A percentile compares a stretch with the other conserved stretches of the same genome.
Conservation (phyloP, 2,329 filamentous ascomycete genomes). For the Talaromyces amestolkiae region DNA sequence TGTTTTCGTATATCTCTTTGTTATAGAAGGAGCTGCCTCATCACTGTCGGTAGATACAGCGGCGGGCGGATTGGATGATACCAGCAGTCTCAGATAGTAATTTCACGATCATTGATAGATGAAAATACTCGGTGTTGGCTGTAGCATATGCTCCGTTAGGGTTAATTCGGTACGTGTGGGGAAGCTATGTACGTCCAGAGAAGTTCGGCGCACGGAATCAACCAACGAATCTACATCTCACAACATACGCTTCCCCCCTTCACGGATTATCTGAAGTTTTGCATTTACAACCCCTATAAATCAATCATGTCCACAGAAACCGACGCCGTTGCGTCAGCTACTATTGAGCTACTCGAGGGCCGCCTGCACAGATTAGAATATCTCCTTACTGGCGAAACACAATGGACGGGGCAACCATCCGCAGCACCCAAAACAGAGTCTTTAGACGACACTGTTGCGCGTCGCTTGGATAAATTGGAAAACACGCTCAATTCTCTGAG, state of each 20-base stretch:
- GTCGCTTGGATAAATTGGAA: constrained; percentile 40
- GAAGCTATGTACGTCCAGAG: neutral
- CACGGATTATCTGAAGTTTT: neutral
- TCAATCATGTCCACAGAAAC: constrained; percentile 33
- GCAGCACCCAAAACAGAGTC: constrained; percentile 34
- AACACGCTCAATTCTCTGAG: constrained; percentile 39
- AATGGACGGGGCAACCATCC: constrained; percentile 41
- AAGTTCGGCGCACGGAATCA: neutral
- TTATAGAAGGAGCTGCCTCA: too few relatives aligned
- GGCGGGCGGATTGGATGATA: constrained; percentile 1
- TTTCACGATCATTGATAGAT: neutral
- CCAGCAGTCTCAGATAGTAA: neutral
- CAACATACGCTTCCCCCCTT: neutral
- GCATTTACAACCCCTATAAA: constrained; percentile 7
- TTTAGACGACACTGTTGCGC: constrained; percentile 39
- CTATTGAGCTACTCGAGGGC: constrained; percentile 44
- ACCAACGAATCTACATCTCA: neutral
- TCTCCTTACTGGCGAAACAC: constrained; percentile 42
- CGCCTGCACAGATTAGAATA: constrained; percentile 46
- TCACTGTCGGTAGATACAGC: neutral
- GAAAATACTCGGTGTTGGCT: neutral
- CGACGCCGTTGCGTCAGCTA: constrained; percentile 38
- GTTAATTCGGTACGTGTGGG: neutral
- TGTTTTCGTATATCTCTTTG: neutral
- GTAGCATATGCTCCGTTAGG: neutral